These are phyloP conservation scores for Athelia sp. DNA, from an alignment of 1,284 basidiomycete genomes.

Conservation along the genomic window DNA sequence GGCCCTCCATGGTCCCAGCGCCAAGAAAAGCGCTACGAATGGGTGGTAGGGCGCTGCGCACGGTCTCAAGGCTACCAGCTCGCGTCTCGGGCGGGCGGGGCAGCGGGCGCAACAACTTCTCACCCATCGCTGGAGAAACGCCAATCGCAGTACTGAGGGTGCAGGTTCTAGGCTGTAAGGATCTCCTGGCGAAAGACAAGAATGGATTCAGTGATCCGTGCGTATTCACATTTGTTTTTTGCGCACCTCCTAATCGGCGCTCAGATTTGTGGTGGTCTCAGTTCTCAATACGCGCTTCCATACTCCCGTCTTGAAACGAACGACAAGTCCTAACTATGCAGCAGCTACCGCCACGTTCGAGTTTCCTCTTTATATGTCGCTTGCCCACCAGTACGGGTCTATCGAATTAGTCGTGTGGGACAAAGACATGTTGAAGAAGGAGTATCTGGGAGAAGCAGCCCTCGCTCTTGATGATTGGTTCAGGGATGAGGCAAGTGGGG, in stretches of 20 bases:
- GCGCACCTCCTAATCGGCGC: constrained; percentile 1
- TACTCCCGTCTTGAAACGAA: constrained; percentile 79
- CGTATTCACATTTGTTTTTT: constrained; percentile 22
- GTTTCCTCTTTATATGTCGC: constrained; percentile 75
- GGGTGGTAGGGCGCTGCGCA: constrained; percentile 39
- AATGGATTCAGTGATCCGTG: constrained; percentile 73
- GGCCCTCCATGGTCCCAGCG: constrained; percentile 26
- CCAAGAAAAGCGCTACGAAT: constrained; percentile 41
- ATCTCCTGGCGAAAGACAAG: constrained; percentile 58
- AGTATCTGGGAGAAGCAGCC: constrained; percentile 88
- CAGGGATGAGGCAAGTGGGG: constrained; percentile 31
- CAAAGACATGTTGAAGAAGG: constrained; percentile 84
- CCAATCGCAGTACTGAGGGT: constrained; percentile 63
- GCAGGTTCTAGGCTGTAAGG: constrained; percentile 59
- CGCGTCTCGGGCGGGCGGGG: constrained; percentile 37
- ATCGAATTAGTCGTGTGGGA: constrained; percentile 93
- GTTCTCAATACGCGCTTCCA: constrained; percentile 63
- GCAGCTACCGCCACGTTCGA: constrained; percentile 81
- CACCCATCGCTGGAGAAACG: constrained; percentile 54
- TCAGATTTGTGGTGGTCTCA: constrained; percentile 70
- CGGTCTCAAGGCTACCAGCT: constrained; percentile 38
- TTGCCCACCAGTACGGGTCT: constrained; percentile 69
- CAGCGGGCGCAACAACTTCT: constrained; percentile 34
- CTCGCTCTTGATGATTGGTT: constrained; percentile 84
- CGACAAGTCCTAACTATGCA: constrained; percentile 70